Conservation (phyloP, 495 filamentous ascomycete species). For the Cenococcum geophilum region DNA sequence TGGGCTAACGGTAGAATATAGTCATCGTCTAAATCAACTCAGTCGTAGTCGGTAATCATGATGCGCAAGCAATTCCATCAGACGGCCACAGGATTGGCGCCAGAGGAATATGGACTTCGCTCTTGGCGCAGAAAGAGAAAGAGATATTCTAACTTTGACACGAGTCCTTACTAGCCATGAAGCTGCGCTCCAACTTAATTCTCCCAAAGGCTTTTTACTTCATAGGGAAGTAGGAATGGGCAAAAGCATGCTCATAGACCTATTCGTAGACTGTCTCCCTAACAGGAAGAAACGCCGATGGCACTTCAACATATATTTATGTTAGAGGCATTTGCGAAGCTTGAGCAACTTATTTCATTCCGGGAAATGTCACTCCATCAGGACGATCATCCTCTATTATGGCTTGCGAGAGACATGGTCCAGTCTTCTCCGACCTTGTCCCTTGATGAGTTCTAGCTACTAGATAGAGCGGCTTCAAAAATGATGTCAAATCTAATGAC, state of each 20-base stretch:
- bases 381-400: slow-evolving; percentile 57
- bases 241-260: slow-evolving; percentile 64
- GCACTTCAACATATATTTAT: slow-evolving; percentile 76
- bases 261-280: slow-evolving; percentile 62
- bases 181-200: slow-evolving; percentile 54
- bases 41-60: slow-evolving; percentile 35
- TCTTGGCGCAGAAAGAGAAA: slow-evolving; percentile 37
- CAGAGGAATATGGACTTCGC: slow-evolving; percentile 34
- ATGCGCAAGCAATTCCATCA: not conserved
- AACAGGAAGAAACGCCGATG: slow-evolving; percentile 59
- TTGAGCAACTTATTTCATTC: slow-evolving; percentile 46
- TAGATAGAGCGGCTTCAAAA: slow-evolving; percentile 61
- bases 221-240: slow-evolving; percentile 68
- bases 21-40: slow-evolving; percentile 48
- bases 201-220: slow-evolving; percentile 59
- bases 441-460: slow-evolving; percentile 68
- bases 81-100: slow-evolving; percentile 5
- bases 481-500: slow-evolving; percentile 65
- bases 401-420: slow-evolving; percentile 61
- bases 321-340: slow-evolving; percentile 57
- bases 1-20: slow-evolving; percentile 57
- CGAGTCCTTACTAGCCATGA: slow-evolving; percentile 55
- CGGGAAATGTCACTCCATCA: slow-evolving; percentile 19
- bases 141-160: slow-evolving; percentile 54
- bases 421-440: slow-evolving; percentile 64